Conservation (phyloP, 2,329 filamentous ascomycete genomes). For the Pseudocercospora crystallina region DNA sequence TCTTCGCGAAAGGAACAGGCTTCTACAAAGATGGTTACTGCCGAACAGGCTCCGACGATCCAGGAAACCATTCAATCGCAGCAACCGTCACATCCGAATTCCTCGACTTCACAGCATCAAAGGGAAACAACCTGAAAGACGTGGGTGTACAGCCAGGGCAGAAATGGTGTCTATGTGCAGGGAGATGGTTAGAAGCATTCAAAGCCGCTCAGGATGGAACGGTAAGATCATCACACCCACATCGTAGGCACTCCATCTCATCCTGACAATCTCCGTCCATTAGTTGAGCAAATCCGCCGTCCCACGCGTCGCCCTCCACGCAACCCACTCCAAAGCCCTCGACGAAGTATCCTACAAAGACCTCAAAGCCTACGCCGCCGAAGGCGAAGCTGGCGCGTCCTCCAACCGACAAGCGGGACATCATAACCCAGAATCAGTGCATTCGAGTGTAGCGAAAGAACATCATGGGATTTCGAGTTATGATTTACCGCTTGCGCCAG, state of each 20-base stretch:
- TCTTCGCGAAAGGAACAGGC: constrained; percentile 20
- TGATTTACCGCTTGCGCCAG: background rate
- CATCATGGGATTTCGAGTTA: constrained; percentile 21
- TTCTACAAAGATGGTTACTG: constrained; percentile 23
- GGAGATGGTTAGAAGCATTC: constrained; percentile 17
- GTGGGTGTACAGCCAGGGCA: constrained; percentile 11
- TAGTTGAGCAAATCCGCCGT: constrained; percentile 15
- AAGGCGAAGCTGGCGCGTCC: constrained; percentile 15
- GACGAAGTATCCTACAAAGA: constrained; percentile 19
- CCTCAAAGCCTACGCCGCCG: constrained; percentile 19
- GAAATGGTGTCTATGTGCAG: constrained; percentile 16
- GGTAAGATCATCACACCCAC: too few relatives aligned
- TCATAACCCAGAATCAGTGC: constrained; percentile 13
- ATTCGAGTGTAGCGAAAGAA: constrained; percentile 18
- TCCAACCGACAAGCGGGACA: constrained; percentile 19
- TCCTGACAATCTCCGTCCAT: too few relatives aligned
- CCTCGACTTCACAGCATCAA: constrained; percentile 14
- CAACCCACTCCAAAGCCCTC: constrained; percentile 18
- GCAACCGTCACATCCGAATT: constrained; percentile 19
- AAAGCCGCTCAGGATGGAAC: constrained; percentile 14
- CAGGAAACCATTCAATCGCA: constrained; percentile 19
- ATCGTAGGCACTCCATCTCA: too few relatives aligned
- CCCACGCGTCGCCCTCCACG: constrained; percentile 19
- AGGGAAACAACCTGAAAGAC: constrained; percentile 11
- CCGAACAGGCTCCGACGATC: constrained; percentile 15